Base-by-base conservation (phyloP, 495 filamentous ascomycete species). In the Talaromyces wortmannii region DNA sequence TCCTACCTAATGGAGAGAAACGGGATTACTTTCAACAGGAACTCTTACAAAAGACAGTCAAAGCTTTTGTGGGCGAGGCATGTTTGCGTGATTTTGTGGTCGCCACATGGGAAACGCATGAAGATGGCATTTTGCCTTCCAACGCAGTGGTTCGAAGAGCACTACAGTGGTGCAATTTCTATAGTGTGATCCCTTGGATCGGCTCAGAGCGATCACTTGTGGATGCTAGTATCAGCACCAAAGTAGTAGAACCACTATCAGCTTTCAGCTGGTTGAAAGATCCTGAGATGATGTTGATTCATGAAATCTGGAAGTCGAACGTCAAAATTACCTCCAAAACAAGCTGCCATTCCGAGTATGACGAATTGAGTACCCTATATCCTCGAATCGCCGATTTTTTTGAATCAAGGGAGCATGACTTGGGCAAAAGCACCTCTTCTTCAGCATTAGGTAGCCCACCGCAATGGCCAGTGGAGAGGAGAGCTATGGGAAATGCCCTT, bases 201-300 rank as follows among this genome's bases (percentile, higher is more conserved):
- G 73, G 77, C 7, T 48, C 71, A 15, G 60, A 67, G 30, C 62
- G 69, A 13, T 73, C 79, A 8, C 61, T 83, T 10, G 57, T 57
- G 13, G 63, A 80, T 57, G 67, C 74, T 12, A 55, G 60, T 7
- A 49, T 72, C 7, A 71, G 73, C 44, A 59, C 58, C n/a, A 64
- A 67, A 5, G 66, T 61, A 6, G 50, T 62, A 3, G 70, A 80
- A 56, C 78, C 77, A 7, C 70, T 82, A 0, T 73, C 76, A 12
- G 74, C 79, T 15, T 82, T 84, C 57, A 69, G 78, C 42, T 84
- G 81, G 81, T 62, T 84, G 53, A 82, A 82, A 56, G 71, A 79
- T 50, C 61, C 72, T 1, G 68, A 74, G 29, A 66, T 79, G 29
- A 82, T 82, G 71, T 70, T 69, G 50, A 50, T 69, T 1, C 81